Conservation (phyloP, 2,329 filamentous ascomycete genomes). For the Botryotinia narcissicola region DNA sequence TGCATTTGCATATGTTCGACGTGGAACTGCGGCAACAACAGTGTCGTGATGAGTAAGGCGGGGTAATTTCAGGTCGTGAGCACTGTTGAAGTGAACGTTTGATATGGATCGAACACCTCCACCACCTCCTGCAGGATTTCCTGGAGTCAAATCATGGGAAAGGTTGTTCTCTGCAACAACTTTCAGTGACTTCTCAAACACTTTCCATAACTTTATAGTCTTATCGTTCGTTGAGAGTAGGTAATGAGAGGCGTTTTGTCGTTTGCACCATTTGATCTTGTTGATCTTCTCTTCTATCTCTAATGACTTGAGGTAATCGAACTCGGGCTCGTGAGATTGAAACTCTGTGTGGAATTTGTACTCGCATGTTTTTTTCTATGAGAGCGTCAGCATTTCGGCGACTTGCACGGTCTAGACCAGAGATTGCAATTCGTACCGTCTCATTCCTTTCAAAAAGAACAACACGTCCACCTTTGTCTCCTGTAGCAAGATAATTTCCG, state of each 20-base stretch:
- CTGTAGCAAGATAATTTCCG: constrained; percentile 85
- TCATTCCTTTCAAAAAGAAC: constrained; percentile 92
- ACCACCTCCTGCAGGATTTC: constrained; percentile 65
- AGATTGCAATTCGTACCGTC: constrained; percentile 58
- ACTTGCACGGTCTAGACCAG: background rate
- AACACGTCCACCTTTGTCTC: constrained; percentile 82
- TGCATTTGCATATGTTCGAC: constrained; percentile 95
- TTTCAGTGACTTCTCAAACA: constrained; percentile 98
- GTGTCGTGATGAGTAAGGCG: constrained; percentile 97
- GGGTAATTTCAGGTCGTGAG: constrained; percentile 85
- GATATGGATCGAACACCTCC: constrained; percentile 72
- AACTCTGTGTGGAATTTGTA: constrained; percentile 99
- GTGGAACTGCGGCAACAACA: constrained; percentile 91
- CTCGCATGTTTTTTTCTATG: constrained; percentile 98
- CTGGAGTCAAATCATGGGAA: constrained; percentile 87
- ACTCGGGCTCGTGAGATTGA: constrained; percentile 98
- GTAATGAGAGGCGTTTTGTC: constrained; percentile 98
- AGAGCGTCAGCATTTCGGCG: constrained; percentile 38
- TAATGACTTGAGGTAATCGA: constrained; percentile 97
- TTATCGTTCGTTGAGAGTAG: constrained; percentile 98
- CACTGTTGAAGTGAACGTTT: constrained; percentile 72
- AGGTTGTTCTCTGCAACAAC: constrained; percentile 99
- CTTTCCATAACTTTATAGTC: constrained; percentile 99
- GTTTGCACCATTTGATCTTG: constrained; percentile 99
- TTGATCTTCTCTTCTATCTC: constrained; percentile 99